Evolutionary conservation across 805 yeast species (phyloP).

Genomic region (Gaillardinia entomophila): DNA sequence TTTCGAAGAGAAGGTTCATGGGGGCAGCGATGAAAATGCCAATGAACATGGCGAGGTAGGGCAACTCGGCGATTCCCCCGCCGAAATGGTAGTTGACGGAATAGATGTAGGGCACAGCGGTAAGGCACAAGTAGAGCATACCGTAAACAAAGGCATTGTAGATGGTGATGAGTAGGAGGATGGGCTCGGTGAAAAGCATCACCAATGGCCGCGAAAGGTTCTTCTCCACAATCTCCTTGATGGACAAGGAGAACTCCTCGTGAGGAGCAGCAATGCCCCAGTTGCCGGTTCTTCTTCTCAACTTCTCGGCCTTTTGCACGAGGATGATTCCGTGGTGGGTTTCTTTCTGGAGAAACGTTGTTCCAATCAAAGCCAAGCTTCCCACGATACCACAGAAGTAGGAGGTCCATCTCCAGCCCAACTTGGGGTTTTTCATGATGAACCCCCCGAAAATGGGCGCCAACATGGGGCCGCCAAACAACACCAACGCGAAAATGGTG

Average conservation of each 20-base stretch:
- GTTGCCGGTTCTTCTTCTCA: constrained; percentile 66
- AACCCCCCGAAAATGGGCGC: constrained; percentile 47
- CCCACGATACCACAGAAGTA: constrained; percentile 66
- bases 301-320: constrained; percentile 52
- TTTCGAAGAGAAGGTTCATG: constrained; percentile 51
- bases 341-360: constrained; percentile 50
- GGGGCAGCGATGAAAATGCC: constrained; percentile 61
- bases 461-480: constrained; percentile 22
- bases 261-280: constrained; percentile 82
- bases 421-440: constrained; percentile 44
- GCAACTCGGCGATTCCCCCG: constrained; percentile 67
- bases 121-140: constrained; percentile 64
- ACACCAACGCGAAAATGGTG: constrained; percentile 24
- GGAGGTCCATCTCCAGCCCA: constrained; percentile 84
- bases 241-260: constrained; percentile 32
- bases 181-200: constrained; percentile 69
- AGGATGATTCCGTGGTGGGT: constrained; percentile 69
- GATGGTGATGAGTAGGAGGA: constrained; percentile 58
- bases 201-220: constrained; percentile 62
- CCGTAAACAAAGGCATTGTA: constrained; percentile 81
- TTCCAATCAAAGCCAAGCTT: constrained; percentile 32
- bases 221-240: constrained; percentile 51
- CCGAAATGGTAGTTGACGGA: constrained; percentile 44
- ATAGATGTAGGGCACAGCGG: constrained; percentile 68
- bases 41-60: constrained; percentile 69